Percentiles rank a stretch among this genome's conserved stretches.
Conservation (phyloP, 176 grass and related monocot species). For the Themeda triandra region DNA sequence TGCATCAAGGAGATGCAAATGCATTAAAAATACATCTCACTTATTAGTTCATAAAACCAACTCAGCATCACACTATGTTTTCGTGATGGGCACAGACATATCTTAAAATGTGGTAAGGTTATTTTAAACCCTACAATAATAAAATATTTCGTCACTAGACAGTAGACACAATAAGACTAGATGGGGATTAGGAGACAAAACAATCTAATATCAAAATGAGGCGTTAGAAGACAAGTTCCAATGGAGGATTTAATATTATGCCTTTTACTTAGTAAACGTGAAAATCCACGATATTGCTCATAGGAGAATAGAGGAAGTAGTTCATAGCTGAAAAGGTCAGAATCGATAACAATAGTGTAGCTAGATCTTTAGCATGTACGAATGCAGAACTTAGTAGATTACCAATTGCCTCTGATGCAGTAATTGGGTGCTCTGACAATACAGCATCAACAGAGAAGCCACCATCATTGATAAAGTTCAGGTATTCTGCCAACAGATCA, state of each 20-base stretch:
- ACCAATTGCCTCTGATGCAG: conserved; percentile 84
- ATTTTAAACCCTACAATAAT: neutral
- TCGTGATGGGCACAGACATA: neutral
- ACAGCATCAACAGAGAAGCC: conserved; percentile 85
- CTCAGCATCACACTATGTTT: neutral
- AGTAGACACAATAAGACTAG: neutral
- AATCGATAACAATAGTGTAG: neutral
- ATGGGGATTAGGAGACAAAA: neutral
- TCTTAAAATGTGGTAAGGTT: neutral
- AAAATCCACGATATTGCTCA: neutral
- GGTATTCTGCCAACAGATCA: conserved; percentile 72
- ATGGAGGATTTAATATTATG: neutral
- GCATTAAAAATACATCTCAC: neutral
- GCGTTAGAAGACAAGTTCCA: neutral
- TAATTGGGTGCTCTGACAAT: conserved; percentile 66
- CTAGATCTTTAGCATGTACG: neutral
- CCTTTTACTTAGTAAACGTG: neutral
- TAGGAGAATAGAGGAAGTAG: neutral
- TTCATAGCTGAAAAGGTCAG: neutral
- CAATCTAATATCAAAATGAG: neutral
- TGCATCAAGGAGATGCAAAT: conserved; percentile 47
- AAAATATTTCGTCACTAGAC: neutral
- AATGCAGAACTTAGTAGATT: conserved; percentile 2
- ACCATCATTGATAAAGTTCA: conserved; percentile 45
- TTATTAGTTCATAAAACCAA: neutral